phyloP scores from a whole-genome alignment of 768 basidiomycete species.

The Zangia roseola region DNA sequence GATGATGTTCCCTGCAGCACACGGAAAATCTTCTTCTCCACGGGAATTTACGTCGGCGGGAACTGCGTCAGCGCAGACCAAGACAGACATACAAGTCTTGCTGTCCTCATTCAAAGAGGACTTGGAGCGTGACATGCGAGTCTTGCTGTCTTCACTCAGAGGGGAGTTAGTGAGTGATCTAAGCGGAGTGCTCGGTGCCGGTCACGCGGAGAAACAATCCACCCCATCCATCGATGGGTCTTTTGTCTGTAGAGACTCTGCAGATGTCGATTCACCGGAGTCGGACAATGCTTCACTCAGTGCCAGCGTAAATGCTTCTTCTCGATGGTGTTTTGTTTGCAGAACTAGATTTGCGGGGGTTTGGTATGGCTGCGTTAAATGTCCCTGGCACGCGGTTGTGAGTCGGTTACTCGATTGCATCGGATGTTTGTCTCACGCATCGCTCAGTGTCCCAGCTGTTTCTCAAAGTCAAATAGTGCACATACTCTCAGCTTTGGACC shows the following conservation, averaged over 20 bases:
- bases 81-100: conserved; percentile 46
- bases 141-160: conserved; percentile 51
- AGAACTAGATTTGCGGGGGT: conserved; percentile 21
- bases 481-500: conserved; percentile 34
- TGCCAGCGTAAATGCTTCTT: not conserved
- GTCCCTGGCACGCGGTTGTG: conserved; percentile 31
- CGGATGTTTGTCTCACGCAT: conserved; percentile 6
- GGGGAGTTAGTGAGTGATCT: conserved; percentile 53
- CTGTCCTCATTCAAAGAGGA: conserved; percentile 53
- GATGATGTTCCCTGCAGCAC: not conserved
- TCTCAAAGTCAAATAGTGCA: conserved; percentile 24
- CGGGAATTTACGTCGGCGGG: not conserved
- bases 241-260: not conserved
- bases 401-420: conserved; percentile 7
- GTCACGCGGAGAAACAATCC: not conserved
- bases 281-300: not conserved
- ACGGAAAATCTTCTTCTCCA: not conserved
- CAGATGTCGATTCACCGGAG: not conserved
- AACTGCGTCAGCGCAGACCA: conserved; percentile 34
- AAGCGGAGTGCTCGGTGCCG: conserved; percentile 33
- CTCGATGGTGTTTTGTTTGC: conserved; percentile 33
- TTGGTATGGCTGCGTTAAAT: conserved; percentile 34
- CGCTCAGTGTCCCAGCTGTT: conserved; percentile 27
- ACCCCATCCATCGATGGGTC: not conserved
- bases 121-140: conserved; percentile 51